Conservation (phyloP, 768 basidiomycete genomes). For the Lactarius vividus region DNA sequence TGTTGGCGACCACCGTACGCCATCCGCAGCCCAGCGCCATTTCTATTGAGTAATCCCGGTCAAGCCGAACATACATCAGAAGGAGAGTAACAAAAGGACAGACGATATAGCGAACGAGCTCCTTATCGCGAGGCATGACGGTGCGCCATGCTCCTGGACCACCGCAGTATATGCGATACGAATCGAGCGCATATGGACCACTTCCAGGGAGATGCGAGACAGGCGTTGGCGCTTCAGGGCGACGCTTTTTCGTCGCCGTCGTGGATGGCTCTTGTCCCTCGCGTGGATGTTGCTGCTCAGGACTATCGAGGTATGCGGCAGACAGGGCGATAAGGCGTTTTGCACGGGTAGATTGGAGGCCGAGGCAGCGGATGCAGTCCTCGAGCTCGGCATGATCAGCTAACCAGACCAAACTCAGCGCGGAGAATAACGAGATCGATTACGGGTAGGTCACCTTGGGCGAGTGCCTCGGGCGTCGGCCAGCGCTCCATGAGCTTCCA, state of each 20-base stretch:
- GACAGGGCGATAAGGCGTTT: slow-evolving; percentile 56
- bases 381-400: slow-evolving; percentile 46
- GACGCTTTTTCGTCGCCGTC: not conserved
- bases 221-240: slow-evolving; percentile 31
- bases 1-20: slow-evolving; percentile 50
- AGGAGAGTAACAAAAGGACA: slow-evolving; percentile 29
- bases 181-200: slow-evolving; percentile 72
- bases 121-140: slow-evolving; percentile 67
- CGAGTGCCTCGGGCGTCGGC: slow-evolving; percentile 55
- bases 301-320: slow-evolving; percentile 46
- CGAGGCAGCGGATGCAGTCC: slow-evolving; percentile 50
- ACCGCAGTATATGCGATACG: slow-evolving; percentile 66
- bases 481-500: slow-evolving; percentile 54
- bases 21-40: slow-evolving; percentile 69
- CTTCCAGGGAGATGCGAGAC: slow-evolving; percentile 63
- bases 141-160: slow-evolving; percentile 53
- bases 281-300: slow-evolving; percentile 29
- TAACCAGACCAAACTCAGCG: slow-evolving; percentile 27
- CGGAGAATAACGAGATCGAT: not conserved
- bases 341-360: slow-evolving; percentile 57
- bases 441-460: slow-evolving; percentile 44
- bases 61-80: not conserved
- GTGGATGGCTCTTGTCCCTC: slow-evolving; percentile 30
- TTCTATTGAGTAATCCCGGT: slow-evolving; percentile 39
- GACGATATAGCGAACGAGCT: slow-evolving; percentile 64